A percentile compares a stretch with the other conserved stretches of the same genome.
Conservation (phyloP, 192 early-diverging fungal genomes). For the Pecoramyces ruminantium region DNA sequence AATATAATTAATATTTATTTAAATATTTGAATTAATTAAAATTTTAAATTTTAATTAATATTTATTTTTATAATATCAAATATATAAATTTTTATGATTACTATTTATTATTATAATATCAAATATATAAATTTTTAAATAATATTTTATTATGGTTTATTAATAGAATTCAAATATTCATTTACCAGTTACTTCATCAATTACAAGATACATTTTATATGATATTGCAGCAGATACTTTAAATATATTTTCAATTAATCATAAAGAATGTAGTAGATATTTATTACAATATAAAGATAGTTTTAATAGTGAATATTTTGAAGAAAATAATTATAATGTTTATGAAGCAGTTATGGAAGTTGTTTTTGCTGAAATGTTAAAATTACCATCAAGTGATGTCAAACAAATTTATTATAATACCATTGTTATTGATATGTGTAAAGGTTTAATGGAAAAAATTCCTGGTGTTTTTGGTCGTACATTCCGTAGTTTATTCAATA, state of each 20-base stretch:
- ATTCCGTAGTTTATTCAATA: slow-evolving; percentile 38
- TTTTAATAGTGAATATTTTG: slow-evolving; percentile 10
- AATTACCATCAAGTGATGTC: slow-evolving; percentile 29
- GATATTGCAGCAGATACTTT: slow-evolving; percentile 70
- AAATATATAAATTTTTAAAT: too few relatives aligned
- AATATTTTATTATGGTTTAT: too few relatives aligned
- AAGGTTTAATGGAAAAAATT: slow-evolving; percentile 23
- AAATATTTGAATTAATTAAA: too few relatives aligned
- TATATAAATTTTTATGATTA: too few relatives aligned
- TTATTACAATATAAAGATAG: slow-evolving; percentile 38
- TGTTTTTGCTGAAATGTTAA: slow-evolving; percentile 33
- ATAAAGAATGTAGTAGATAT: slow-evolving; percentile 70
- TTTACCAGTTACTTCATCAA: neutral
- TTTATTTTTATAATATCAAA: too few relatives aligned
- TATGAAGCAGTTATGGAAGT: slow-evolving; percentile 32
- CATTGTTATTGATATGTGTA: slow-evolving; percentile 52
- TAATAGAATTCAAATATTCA: neutral
- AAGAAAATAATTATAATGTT: slow-evolving; percentile 22
- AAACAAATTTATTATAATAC: slow-evolving; percentile 48
- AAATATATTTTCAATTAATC: slow-evolving; percentile 73
- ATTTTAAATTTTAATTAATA: too few relatives aligned
- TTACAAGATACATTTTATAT: slow-evolving; percentile 49
- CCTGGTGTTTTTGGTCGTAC: slow-evolving; percentile 49
- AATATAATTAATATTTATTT: too few relatives aligned
- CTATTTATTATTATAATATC: too few relatives aligned